Evolutionary conservation across 73 alveolate species (phyloP), one percentile per base, ranked within the genome.

Genomic region (Blepharisma japonicum): DNA sequence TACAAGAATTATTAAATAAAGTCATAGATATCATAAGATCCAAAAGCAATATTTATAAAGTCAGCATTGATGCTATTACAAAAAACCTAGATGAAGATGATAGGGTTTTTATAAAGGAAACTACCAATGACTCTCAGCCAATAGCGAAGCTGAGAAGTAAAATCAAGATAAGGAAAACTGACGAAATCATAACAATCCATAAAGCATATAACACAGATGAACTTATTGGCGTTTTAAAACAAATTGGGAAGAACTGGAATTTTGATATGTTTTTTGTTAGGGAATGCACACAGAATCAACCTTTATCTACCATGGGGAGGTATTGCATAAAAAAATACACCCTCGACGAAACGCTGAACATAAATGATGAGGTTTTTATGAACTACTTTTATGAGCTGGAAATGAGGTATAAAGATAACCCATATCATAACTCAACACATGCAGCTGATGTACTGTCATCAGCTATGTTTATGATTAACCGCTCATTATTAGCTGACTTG

Each of bases 391-490:
- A 53, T 14, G 23, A 53, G 23, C 23, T 53, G 23, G 67, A 53
- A 53, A 53, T 53, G 27, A 53, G 23, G n/a, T 53, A 53, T n/a
- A 68, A 68, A 47, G 66, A 68, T 1, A 68, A 68, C 79, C 79
- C 79, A 0, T 68, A 68, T 27, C 79, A 68, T 27, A 38, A 68
- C 67, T 23, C 56, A 2, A 47, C 49, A 38, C 79, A 68, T 27
- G 79, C 79, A 9, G 79, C 79, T 21, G 79, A 68, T 27, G 79
- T 68, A 6, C n/a, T 68, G 4, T 0, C 27, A 4, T 53, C 67
- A 11, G n/a, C 23, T 53, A 11, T 53, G n/a, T 53, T 53, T 20
- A 53, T 53, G n/a, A 11, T 53, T 14, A 11, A 53, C 23, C 67
- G 23, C n/a, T 53, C 67, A 53, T 14, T 53, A 4, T 20, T 53